phyloP scores from a whole-genome alignment of 1,284 basidiomycete species.

The Cryptococcus wingfieldii region DNA sequence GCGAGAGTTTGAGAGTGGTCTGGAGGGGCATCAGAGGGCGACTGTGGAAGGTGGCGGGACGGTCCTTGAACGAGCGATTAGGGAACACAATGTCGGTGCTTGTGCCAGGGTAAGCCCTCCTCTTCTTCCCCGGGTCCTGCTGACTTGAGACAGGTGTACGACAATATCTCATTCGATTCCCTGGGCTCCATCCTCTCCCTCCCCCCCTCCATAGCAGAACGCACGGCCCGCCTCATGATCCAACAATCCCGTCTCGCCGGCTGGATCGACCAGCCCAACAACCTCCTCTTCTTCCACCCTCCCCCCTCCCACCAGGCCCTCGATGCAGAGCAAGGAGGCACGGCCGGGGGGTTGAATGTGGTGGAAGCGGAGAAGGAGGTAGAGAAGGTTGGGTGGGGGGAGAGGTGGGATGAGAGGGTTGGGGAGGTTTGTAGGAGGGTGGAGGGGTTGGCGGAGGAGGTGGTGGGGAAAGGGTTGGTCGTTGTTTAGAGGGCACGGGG shows the following conservation, averaged over 20 bases:
- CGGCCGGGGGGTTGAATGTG: conserved; percentile 77
- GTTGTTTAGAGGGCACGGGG: background rate
- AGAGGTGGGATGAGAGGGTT: conserved; percentile 87
- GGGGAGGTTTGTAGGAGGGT: conserved; percentile 78
- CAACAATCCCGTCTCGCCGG: conserved; percentile 87
- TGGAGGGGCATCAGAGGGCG: conserved; percentile 89
- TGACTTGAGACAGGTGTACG: conserved; percentile 59
- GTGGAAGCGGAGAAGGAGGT: conserved; percentile 68
- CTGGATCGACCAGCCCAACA: conserved; percentile 89
- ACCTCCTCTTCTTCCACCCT: conserved; percentile 83
- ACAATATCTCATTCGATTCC: conserved; percentile 87
- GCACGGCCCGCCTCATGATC: conserved; percentile 87
- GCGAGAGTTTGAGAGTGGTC: conserved; percentile 77
- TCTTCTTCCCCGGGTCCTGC: background rate
- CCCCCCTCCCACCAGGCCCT: conserved; percentile 47
- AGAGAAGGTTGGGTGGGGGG: conserved; percentile 79
- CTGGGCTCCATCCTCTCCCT: conserved; percentile 79
- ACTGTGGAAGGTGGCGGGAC: conserved; percentile 74
- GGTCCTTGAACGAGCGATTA: conserved; percentile 93
- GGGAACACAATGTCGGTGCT: conserved; percentile 96
- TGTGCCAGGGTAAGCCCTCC: conserved; percentile 64
- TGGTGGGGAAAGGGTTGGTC: conserved; percentile 20
- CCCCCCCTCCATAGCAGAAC: conserved; percentile 82
- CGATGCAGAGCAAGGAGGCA: conserved; percentile 83
- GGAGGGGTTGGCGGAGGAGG: conserved; percentile 27